Conservation (phyloP, 305 asterid species). For the Petunia hybrid region DNA sequence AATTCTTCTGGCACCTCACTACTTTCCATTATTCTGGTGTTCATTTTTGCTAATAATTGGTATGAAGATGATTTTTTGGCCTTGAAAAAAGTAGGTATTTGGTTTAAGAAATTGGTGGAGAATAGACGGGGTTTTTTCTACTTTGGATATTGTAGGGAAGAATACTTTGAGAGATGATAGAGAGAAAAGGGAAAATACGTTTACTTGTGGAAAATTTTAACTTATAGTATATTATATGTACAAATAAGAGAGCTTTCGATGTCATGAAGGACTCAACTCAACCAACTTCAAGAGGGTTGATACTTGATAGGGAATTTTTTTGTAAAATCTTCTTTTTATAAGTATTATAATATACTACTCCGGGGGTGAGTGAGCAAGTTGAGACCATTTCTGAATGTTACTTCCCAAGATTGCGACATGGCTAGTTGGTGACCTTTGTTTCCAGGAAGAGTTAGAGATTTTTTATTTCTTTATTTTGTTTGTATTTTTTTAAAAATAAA, state of each 20-base stretch:
- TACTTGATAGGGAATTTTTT: no score
- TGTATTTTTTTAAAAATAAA: neutral
- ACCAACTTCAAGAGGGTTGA: no score
- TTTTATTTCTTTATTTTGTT: neutral
- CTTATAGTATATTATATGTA: neutral
- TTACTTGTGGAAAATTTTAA: neutral
- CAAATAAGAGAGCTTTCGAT: neutral
- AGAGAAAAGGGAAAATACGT: neutral
- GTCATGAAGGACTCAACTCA: neutral
- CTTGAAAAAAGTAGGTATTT: neutral
- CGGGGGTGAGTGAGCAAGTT: neutral
- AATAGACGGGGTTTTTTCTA: neutral
- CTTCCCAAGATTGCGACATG: constrained; percentile 20
- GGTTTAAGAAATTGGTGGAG: neutral
- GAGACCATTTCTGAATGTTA: neutral
- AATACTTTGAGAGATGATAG: neutral
- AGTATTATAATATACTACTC: no score
- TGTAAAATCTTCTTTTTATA: no score
- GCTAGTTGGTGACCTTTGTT: neutral
- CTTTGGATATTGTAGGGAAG: neutral
- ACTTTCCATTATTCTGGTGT: constrained; percentile 14
- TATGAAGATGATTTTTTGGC: neutral
- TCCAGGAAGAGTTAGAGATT: neutral
- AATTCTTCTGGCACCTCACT: neutral
- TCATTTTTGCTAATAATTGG: constrained; percentile 12